These are phyloP conservation scores for Fusarium oligoseptatum DNA, from an alignment of 2,329 filamentous ascomycete genomes.

Conservation along the genomic window DNA sequence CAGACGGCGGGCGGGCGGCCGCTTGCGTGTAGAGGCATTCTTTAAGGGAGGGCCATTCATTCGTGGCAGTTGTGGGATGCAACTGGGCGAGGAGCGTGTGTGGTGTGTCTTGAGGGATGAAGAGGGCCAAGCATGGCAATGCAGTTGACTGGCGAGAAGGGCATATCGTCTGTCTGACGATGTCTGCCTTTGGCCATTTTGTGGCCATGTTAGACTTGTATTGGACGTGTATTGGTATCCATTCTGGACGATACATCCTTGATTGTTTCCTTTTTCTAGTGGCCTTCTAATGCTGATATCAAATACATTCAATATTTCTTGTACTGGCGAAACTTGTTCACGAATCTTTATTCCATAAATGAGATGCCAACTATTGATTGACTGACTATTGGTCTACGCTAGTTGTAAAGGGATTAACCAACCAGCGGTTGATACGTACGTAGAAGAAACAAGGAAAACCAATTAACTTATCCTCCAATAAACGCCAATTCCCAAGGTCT, in stretches of 20 bases:
- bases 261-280: constrained; percentile 66
- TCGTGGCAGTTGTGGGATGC: constrained; percentile 40
- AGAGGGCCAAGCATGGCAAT: constrained; percentile 39
- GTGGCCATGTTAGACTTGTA: constrained; percentile 39
- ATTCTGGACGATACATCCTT: constrained; percentile 48
- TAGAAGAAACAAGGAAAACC: constrained; percentile 10
- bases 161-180: background rate
- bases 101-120: constrained; percentile 33
- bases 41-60: constrained; percentile 33
- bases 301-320: constrained; percentile 59
- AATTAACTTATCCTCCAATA: constrained; percentile 1
- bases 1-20: constrained; percentile 30
- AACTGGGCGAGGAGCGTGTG: constrained; percentile 31
- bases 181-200: constrained; percentile 30
- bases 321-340: constrained; percentile 11
- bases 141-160: constrained; percentile 37
- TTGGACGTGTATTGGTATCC: constrained; percentile 46
- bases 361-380: background rate
- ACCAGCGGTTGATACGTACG: background rate
- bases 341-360: background rate
- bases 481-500: constrained; percentile 22
- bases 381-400: constrained; percentile 5
- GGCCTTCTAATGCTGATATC: constrained; percentile 75
- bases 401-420: background rate
- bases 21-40: constrained; percentile 34